Evolutionary conservation across 805 yeast genomes (phyloP).

Genomic region (Candida endomychidarum): DNA sequence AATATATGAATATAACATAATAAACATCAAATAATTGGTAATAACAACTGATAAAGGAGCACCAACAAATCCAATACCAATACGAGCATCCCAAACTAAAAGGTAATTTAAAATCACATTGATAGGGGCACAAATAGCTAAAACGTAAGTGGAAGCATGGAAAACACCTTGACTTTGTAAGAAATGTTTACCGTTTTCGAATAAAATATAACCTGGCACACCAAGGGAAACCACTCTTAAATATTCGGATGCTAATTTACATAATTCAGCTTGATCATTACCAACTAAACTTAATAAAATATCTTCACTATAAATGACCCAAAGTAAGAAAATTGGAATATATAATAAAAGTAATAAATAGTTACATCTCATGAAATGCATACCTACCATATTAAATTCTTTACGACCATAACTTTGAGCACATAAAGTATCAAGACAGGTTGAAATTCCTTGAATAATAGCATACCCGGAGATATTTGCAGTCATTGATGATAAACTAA

Average conservation of each 20-base stretch:
- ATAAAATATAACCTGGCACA: conserved; percentile 70
- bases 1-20: conserved; percentile 50
- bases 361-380: conserved; percentile 67
- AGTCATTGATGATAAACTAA: conserved; percentile 73
- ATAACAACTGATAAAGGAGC: conserved; percentile 76
- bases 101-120: conserved; percentile 66
- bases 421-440: conserved; percentile 74
- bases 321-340: conserved; percentile 56
- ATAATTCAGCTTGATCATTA: conserved; percentile 22
- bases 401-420: conserved; percentile 77
- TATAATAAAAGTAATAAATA: conserved; percentile 50
- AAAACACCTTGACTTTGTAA: conserved; percentile 77
- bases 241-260: conserved; percentile 55
- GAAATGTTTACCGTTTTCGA: conserved; percentile 71
- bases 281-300: conserved; percentile 38
- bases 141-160: conserved; percentile 75
- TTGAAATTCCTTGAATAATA: conserved; percentile 74
- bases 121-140: conserved; percentile 70
- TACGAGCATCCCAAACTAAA: conserved; percentile 60
- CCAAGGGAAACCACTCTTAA: conserved; percentile 58
- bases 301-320: conserved; percentile 58
- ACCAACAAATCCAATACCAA: conserved; percentile 68
- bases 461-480: conserved; percentile 76
- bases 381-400: conserved; percentile 63
- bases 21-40: conserved; percentile 71